Evolutionary conservation across 805 yeast species (phyloP).

Genomic region (Sugiyamaella valdiviana): DNA sequence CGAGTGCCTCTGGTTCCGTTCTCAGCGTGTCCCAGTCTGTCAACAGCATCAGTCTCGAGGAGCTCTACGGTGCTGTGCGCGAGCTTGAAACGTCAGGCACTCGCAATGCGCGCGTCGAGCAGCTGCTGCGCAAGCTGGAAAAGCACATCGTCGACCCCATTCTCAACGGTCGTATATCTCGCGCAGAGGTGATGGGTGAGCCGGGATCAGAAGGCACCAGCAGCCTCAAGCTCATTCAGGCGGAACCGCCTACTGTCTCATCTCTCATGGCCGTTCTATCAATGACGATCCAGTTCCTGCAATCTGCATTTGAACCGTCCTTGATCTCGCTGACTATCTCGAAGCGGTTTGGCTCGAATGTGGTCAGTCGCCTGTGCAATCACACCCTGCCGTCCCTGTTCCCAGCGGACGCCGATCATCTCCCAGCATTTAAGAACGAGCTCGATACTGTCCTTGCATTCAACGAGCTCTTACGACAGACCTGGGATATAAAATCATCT

Average conservation of each 20-base stretch:
- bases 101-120: conserved; percentile 8
- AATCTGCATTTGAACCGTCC: conserved; percentile 9
- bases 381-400: conserved; percentile 17
- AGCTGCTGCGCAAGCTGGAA: conserved; percentile 13
- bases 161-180: conserved; percentile 4
- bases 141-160: conserved; percentile 14
- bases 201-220: background rate
- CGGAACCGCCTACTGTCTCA: background rate
- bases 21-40: background rate
- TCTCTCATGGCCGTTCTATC: conserved; percentile 7
- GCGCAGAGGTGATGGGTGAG: background rate
- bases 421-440: conserved; percentile 14
- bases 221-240: background rate
- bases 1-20: background rate
- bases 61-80: conserved; percentile 2
- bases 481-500: conserved; percentile 13
- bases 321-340: conserved; percentile 6
- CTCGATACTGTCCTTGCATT: conserved; percentile 12
- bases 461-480: conserved; percentile 11
- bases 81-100: background rate
- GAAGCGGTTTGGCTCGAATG: conserved; percentile 12
- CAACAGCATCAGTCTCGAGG: background rate
- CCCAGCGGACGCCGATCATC: conserved; percentile 15
- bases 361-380: conserved; percentile 6
- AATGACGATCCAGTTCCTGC: conserved; percentile 11